A percentile compares a stretch with the other conserved stretches of the same genome.
These are phyloP conservation scores for Eucalyptus shirleyi DNA, from an alignment of 345 rosid genomes.

Conservation along the genomic window DNA sequence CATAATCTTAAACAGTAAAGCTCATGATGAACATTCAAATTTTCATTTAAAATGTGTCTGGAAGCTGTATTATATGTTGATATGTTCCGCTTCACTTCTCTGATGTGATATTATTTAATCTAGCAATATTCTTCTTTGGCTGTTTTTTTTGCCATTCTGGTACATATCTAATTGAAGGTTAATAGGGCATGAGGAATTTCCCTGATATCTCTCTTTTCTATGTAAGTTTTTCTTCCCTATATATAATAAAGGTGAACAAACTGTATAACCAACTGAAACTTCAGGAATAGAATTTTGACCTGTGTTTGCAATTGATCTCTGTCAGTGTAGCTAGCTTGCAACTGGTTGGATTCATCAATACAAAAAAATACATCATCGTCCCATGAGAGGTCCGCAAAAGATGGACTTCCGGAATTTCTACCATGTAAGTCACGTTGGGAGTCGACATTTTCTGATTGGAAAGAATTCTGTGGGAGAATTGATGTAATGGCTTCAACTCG, in stretches of 20 bases:
- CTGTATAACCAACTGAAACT: not conserved
- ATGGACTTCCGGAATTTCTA: not conserved
- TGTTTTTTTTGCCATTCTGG: not conserved
- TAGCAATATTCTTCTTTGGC: not conserved
- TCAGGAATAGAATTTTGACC: not conserved
- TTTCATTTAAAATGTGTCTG: not conserved
- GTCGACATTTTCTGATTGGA: not conserved
- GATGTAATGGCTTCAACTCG: not conserved
- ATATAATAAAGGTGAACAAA: not conserved
- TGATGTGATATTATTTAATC: not conserved
- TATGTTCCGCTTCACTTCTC: not conserved
- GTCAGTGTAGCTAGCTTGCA: not conserved
- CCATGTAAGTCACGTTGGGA: not conserved
- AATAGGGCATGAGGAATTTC: not conserved
- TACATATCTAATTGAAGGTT: not conserved
- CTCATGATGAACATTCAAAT: not conserved
- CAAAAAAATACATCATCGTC: not conserved
- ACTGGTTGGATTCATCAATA: not conserved
- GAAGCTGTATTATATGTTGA: not conserved
- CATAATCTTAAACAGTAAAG: not conserved
- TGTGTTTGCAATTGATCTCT: not conserved
- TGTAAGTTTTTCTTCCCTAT: not conserved
- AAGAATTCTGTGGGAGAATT: not conserved
- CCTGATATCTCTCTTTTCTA: not conserved
- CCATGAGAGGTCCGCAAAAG: not conserved